Conservation (phyloP, 2,329 filamentous ascomycete genomes). For the Alternaria viburni region DNA sequence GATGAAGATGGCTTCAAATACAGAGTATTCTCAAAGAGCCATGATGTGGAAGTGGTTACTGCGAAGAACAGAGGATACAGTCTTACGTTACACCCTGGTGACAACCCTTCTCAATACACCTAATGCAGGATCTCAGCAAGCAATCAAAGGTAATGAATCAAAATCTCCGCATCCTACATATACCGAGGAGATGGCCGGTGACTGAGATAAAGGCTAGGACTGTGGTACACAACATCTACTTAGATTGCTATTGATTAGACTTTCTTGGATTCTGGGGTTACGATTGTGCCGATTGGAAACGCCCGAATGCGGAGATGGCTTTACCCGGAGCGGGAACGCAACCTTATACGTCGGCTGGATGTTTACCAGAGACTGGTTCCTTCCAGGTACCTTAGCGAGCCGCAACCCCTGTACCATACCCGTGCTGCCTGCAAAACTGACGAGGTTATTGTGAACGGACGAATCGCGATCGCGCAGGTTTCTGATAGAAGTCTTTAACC, state of each 20-base stretch:
- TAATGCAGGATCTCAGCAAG: constrained; percentile 20
- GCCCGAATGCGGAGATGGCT: constrained; percentile 28
- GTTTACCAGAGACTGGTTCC: constrained; percentile 22
- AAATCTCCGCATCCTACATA: constrained; percentile 29
- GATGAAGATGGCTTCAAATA: constrained; percentile 17
- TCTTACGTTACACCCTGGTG: constrained; percentile 26
- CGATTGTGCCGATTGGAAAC: constrained; percentile 31
- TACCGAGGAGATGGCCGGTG: constrained; percentile 29
- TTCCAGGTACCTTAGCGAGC: constrained; percentile 27
- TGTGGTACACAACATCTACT: constrained; percentile 30
- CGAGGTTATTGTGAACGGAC: constrained; percentile 2
- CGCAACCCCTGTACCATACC: constrained; percentile 12
- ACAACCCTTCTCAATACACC: constrained; percentile 16
- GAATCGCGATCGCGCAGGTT: constrained; percentile 7
- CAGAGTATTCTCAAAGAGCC: constrained; percentile 6
- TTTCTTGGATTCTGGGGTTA: constrained; percentile 23
- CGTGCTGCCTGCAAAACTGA: constrained; percentile 14
- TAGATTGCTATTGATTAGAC: constrained; percentile 43
- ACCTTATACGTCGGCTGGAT: constrained; percentile 31
- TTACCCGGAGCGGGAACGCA: constrained; percentile 19
- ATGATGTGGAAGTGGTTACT: constrained; percentile 12
- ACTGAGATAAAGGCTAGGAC: constrained; percentile 22
- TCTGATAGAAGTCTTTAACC: neutral
- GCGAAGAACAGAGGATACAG: constrained; percentile 18
- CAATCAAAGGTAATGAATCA: constrained; percentile 33